These are phyloP conservation scores for Chlorella sp. DNA, from an alignment of 139 green algal species.

Conservation along the genomic window DNA sequence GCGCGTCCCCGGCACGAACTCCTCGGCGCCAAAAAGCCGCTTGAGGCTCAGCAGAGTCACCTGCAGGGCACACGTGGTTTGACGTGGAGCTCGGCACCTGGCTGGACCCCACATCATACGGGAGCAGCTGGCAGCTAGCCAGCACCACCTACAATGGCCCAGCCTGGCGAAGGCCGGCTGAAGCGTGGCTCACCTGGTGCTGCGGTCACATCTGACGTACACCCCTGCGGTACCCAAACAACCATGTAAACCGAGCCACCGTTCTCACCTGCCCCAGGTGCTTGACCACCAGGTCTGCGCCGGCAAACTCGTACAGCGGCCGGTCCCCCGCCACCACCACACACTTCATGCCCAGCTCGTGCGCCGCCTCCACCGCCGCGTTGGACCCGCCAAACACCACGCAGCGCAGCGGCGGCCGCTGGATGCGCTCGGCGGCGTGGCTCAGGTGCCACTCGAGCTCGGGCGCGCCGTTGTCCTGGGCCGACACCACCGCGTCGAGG, in stretches of 20 bases:
- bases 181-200: too few species aligned
- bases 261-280: constrained; percentile 65
- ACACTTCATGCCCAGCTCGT: constrained; percentile 88
- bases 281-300: constrained; percentile 85
- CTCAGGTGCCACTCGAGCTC: constrained; percentile 64
- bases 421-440: constrained; percentile 57
- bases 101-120: too few species aligned
- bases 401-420: constrained; percentile 81
- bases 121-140: too few species aligned
- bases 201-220: too few species aligned
- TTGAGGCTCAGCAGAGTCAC: constrained; percentile 90
- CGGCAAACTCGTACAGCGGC: constrained; percentile 81
- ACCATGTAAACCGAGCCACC: too few species aligned
- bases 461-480: constrained; percentile 58
- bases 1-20: constrained; percentile 18
- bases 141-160: too few species aligned
- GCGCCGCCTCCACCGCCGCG: constrained; percentile 78
- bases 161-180: too few species aligned
- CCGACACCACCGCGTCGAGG: constrained; percentile 75
- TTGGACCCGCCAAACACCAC: constrained; percentile 86
- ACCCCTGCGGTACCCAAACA: too few species aligned
- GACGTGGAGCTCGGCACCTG: too few species aligned
- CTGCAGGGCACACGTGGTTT: too few species aligned
- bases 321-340: constrained; percentile 70
- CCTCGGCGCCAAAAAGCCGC: constrained; percentile 79